Percentiles rank a stretch among this genome's conserved stretches.
Evolutionary conservation across 1,139 yeast genomes (phyloP).

Genomic region (Yamadazyma friedrichii): DNA sequence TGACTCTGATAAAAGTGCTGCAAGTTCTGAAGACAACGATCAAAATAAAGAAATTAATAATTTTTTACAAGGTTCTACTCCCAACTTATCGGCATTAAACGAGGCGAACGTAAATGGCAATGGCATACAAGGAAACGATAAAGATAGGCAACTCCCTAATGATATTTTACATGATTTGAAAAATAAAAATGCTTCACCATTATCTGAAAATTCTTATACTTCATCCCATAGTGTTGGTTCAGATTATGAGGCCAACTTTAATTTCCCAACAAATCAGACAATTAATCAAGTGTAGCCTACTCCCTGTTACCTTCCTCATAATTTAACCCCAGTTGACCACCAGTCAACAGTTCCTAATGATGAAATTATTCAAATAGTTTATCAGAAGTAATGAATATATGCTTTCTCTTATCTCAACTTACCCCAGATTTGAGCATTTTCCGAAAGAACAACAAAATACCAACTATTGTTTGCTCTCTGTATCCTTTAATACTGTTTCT

Average conservation of each 20-base stretch:
- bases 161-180: background rate
- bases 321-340: no score
- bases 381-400: no score
- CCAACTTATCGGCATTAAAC: no score
- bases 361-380: no score
- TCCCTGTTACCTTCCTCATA: no score
- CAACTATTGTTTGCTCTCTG: background rate
- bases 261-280: conserved; percentile 3
- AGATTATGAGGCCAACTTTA: background rate
- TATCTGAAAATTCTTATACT: conserved; percentile 9
- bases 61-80: no score
- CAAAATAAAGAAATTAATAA: no score
- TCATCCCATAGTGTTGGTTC: conserved; percentile 5
- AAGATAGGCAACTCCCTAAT: background rate
- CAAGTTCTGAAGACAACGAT: background rate
- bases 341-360: no score
- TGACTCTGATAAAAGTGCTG: conserved; percentile 1
- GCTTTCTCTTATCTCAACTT: background rate
- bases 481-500: no score
- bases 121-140: background rate
- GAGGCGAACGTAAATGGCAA: no score
- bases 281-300: background rate
- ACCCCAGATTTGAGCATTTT: conserved; percentile 1
- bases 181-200: conserved; percentile 7
- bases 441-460: background rate